These are phyloP conservation scores for Coemansia erecta DNA, from an alignment of 192 early-diverging fungal genomes.

Conservation along the genomic window DNA sequence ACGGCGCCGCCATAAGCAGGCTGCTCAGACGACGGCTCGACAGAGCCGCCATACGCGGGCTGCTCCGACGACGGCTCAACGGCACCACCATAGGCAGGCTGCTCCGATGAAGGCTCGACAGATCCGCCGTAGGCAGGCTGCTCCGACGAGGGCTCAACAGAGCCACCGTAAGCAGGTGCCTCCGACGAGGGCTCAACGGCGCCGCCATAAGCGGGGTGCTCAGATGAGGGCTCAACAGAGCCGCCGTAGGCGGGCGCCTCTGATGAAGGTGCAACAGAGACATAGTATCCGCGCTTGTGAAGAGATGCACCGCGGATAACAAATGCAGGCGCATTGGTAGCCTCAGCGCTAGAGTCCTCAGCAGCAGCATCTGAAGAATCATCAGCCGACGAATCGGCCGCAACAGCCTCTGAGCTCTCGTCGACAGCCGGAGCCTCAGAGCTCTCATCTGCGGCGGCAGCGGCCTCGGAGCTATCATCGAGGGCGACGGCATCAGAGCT, in stretches of 20 bases:
- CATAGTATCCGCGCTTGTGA: slow-evolving; percentile 3
- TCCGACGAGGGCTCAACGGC: neutral
- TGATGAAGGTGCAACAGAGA: neutral
- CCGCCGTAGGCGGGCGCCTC: neutral
- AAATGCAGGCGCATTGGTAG: neutral
- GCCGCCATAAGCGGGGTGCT: neutral
- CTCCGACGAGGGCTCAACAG: neutral
- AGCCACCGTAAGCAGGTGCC: neutral
- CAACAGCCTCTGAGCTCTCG: neutral
- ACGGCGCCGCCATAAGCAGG: slow-evolving; percentile 1
- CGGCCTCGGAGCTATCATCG: neutral
- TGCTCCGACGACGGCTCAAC: slow-evolving; percentile 3
- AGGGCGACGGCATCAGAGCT: neutral
- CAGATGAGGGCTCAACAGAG: neutral
- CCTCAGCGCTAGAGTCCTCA: neutral
- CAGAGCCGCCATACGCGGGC: neutral
- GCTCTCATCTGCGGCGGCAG: neutral
- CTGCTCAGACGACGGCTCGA: neutral
- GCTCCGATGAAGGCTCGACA: neutral
- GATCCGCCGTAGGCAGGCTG: neutral
- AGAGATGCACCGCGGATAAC: neutral
- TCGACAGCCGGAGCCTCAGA: neutral
- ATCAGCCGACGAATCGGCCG: neutral
- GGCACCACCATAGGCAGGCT: neutral
- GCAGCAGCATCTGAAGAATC: neutral